These are phyloP conservation scores for Santalum album DNA, from an alignment of 164 flowering plant genomes.

Conservation along the genomic window DNA sequence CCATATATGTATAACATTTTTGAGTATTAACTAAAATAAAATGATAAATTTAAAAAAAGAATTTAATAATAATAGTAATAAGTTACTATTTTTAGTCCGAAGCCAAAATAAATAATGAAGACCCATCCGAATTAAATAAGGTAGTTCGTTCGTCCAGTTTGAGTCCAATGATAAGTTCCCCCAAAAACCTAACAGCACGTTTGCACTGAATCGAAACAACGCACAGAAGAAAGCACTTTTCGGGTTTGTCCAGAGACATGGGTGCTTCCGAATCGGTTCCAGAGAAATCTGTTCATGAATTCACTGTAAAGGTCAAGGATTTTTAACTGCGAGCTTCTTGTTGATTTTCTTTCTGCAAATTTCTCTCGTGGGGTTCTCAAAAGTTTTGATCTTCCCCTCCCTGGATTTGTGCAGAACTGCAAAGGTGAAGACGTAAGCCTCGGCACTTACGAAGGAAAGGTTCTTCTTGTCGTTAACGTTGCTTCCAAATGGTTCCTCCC, in stretches of 20 bases:
- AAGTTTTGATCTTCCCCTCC: neutral
- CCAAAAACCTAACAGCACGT: too few relatives aligned
- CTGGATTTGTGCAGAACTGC: slow-evolving; percentile 38
- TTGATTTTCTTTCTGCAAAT: neutral
- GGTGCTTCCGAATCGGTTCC: slow-evolving; percentile 40
- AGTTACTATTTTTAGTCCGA: too few relatives aligned
- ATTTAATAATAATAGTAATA: too few relatives aligned
- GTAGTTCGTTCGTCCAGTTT: too few relatives aligned
- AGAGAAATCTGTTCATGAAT: slow-evolving; percentile 52
- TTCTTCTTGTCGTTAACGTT: slow-evolving; percentile 76
- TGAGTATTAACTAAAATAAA: too few relatives aligned
- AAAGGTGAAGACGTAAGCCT: slow-evolving; percentile 63
- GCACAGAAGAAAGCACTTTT: too few relatives aligned
- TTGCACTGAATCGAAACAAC: too few relatives aligned
- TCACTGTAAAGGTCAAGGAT: slow-evolving; percentile 54
- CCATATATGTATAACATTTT: too few relatives aligned
- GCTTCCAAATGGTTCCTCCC: slow-evolving; percentile 76
- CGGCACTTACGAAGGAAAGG: slow-evolving; percentile 63
- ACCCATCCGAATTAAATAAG: too few relatives aligned
- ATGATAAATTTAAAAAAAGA: too few relatives aligned
- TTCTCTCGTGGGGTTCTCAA: neutral
- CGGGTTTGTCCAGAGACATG: slow-evolving; percentile 23
- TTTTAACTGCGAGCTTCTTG: neutral
- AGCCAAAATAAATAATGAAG: too few relatives aligned
- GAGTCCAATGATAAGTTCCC: too few relatives aligned